These are phyloP conservation scores for Microbotryum violaceum DNA, from an alignment of 1,284 basidiomycete species.

Conservation along the genomic window DNA sequence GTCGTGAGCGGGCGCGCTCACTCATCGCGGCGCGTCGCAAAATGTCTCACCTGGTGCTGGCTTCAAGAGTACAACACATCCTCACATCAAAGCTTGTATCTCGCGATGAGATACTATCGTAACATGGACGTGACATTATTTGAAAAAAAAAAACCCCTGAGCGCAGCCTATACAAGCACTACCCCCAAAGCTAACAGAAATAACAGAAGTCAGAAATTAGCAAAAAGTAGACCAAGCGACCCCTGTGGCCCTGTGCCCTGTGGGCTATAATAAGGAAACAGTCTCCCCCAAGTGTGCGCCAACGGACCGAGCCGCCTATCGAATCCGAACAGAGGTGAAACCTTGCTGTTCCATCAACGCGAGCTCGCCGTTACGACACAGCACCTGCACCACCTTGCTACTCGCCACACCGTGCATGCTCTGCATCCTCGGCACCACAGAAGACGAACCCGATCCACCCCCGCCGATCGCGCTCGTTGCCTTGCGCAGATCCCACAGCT, in stretches of 20 bases:
- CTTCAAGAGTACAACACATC: no score
- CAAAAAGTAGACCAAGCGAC: no score
- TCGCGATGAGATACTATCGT: background rate
- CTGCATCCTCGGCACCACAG: background rate
- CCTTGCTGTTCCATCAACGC: conserved; percentile 1
- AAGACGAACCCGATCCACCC: background rate
- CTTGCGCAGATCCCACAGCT: conserved; percentile 10
- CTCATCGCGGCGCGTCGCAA: no score
- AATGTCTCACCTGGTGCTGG: no score
- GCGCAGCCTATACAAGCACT: no score
- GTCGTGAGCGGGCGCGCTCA: no score
- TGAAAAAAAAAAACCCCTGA: background rate
- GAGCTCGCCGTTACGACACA: conserved; percentile 1
- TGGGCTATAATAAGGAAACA: no score
- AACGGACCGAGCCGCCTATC: background rate
- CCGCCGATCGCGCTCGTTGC: background rate
- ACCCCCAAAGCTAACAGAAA: no score
- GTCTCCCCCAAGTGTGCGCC: no score
- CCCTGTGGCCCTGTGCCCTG: no score
- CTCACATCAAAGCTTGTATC: no score
- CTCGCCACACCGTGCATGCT: background rate
- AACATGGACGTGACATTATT: background rate
- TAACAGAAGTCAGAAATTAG: no score
- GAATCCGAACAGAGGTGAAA: background rate
- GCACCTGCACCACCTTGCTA: conserved; percentile 3